These are phyloP conservation scores for Uronychia setigera DNA, from an alignment of 73 alveolate genomes.

Conservation along the genomic window DNA sequence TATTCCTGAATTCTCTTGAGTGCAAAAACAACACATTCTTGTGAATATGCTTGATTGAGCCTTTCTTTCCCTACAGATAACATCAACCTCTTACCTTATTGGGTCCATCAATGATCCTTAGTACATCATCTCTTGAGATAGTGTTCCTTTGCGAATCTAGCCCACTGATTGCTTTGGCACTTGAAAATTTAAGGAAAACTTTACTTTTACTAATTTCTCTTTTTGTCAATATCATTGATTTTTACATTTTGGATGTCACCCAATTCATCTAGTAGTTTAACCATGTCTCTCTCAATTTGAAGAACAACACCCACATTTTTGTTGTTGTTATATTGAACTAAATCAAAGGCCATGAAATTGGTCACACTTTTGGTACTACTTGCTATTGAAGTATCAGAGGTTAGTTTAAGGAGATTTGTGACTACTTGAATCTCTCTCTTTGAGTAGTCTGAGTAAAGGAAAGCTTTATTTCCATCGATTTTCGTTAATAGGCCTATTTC, in stretches of 20 bases:
- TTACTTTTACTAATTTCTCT: neutral
- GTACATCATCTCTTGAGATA: conserved; percentile 71
- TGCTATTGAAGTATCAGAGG: conserved; percentile 34
- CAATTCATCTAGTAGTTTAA: conserved; percentile 68
- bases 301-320: conserved; percentile 74
- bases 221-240: conserved; percentile 66
- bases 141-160: conserved; percentile 79
- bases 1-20: conserved; percentile 49
- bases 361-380: conserved; percentile 45
- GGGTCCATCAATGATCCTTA: conserved; percentile 67
- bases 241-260: conserved; percentile 69
- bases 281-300: conserved; percentile 62
- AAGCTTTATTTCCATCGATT: conserved; percentile 55
- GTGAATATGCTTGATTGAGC: conserved; percentile 24
- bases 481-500: conserved; percentile 74
- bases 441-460: conserved; percentile 59
- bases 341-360: conserved; percentile 64
- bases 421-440: conserved; percentile 64
- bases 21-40: conserved; percentile 75
- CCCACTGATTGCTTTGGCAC: conserved; percentile 31
- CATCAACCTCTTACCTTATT: conserved; percentile 35
- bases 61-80: conserved; percentile 11
- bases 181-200: conserved; percentile 20
- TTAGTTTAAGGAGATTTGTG: conserved; percentile 66
- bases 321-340: conserved; percentile 69